Evolutionary conservation across 352 stramenopile species (phyloP).

Genomic region (Globisporangium acanthophoron): DNA sequence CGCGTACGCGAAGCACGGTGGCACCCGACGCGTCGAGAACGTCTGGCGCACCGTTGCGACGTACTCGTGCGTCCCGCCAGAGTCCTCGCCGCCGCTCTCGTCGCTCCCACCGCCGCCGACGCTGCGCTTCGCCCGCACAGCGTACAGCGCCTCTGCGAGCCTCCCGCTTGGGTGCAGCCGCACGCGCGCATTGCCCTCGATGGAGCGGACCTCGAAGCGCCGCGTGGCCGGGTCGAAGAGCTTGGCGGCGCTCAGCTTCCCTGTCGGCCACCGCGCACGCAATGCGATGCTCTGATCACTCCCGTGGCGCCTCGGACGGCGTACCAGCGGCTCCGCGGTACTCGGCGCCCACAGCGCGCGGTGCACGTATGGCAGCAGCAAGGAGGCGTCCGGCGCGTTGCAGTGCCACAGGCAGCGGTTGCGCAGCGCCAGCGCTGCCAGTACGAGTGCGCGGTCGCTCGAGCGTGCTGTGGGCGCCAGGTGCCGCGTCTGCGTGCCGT

Average conservation of each 20-base stretch:
- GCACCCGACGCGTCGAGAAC: slow-evolving; percentile 26
- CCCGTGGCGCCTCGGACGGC: too few species aligned
- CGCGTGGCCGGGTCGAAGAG: slow-evolving; percentile 25
- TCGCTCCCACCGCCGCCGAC: slow-evolving; percentile 2
- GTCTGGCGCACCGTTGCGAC: slow-evolving; percentile 40
- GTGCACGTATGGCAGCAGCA: slow-evolving; percentile 39
- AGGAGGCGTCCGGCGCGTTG: not conserved
- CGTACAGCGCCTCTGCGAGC: slow-evolving; percentile 32
- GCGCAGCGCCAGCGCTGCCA: slow-evolving; percentile 38
- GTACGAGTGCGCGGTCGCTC: slow-evolving; percentile 33
- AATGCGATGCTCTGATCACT: slow-evolving; percentile 8
- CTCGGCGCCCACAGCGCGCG: slow-evolving; percentile 6
- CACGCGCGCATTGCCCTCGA: slow-evolving; percentile 53
- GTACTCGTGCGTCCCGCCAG: slow-evolving; percentile 14
- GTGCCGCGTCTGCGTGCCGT: slow-evolving; percentile 44
- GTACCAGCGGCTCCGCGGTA: too few species aligned
- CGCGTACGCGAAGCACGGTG: slow-evolving; percentile 30
- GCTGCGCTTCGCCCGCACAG: slow-evolving; percentile 26
- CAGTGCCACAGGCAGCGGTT: slow-evolving; percentile 38
- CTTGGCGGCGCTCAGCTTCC: slow-evolving; percentile 17
- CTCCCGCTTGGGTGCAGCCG: slow-evolving; percentile 26
- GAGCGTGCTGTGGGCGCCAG: slow-evolving; percentile 52
- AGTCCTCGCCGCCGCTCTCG: slow-evolving; percentile 6
- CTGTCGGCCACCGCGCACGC: slow-evolving; percentile 26
- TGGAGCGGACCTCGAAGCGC: slow-evolving; percentile 56